Conservation (phyloP, 2,329 filamentous ascomycete genomes). For the Parascedosporium putredinis region DNA sequence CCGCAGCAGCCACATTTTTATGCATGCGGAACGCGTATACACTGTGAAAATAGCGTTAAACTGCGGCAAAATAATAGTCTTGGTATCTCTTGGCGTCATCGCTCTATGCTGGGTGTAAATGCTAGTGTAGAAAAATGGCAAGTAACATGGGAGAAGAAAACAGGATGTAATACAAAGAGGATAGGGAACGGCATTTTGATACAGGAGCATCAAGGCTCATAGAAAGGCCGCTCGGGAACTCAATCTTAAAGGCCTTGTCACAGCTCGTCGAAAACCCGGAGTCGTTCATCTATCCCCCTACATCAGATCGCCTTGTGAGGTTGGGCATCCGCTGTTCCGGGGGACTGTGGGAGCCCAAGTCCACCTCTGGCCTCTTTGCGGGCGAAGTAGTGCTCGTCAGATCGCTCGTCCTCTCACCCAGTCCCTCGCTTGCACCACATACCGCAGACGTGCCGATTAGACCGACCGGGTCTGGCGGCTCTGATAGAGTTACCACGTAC, state of each 20-base stretch:
- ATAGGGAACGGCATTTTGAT: too few relatives aligned
- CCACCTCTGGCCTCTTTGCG: neutral
- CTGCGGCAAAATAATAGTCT: neutral
- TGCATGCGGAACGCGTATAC: neutral
- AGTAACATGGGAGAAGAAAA: neutral
- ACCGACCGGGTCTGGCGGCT: neutral
- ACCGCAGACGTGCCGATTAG: neutral
- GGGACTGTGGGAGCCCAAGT: neutral
- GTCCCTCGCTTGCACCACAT: neutral
- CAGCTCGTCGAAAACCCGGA: constrained; percentile 37
- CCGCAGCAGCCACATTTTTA: neutral
- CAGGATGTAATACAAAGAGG: neutral
- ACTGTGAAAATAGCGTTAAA: neutral
- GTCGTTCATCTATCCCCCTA: constrained; percentile 20
- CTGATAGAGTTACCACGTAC: constrained; percentile 3
- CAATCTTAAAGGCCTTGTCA: too few relatives aligned
- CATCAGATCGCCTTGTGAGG: neutral
- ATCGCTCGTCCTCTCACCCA: neutral
- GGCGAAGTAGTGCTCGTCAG: neutral
- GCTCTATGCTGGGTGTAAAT: neutral
- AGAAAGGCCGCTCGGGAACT: constrained; percentile 2
- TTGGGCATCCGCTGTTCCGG: neutral
- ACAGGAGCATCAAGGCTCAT: neutral
- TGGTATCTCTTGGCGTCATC: constrained; percentile 3
- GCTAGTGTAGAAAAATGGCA: neutral